Conservation (phyloP, 306 rosid genomes). For the Lathyrus tuberosus region DNA sequence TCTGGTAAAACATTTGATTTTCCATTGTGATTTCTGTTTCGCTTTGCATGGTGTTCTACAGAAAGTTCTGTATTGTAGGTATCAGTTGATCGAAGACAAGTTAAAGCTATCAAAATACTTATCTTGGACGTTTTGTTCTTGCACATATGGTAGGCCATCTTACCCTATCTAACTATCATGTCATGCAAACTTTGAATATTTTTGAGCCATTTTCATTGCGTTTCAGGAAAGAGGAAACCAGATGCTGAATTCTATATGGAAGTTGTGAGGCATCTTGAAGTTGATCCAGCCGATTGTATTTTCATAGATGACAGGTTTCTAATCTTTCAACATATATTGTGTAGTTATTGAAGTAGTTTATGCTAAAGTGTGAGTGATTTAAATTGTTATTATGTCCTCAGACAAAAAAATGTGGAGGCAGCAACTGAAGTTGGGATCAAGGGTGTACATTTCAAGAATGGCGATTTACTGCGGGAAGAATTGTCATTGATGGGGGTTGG, state of each 20-base stretch:
- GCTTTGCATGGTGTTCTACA: constrained; percentile 21
- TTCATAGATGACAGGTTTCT: constrained; percentile 88
- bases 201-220: constrained; percentile 32
- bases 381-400: constrained; percentile 38
- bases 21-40: constrained; percentile 33
- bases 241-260: constrained; percentile 75
- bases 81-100: constrained; percentile 81
- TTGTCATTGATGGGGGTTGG: constrained; percentile 60
- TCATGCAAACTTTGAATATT: constrained; percentile 18
- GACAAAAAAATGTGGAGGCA: constrained; percentile 73
- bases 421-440: constrained; percentile 73
- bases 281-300: constrained; percentile 69
- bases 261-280: constrained; percentile 66
- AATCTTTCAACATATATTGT: constrained; percentile 1
- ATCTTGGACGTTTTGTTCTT: constrained; percentile 96
- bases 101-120: constrained; percentile 72
- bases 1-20: constrained; percentile 58
- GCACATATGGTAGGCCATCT: constrained; percentile 49
- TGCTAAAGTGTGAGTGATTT: constrained; percentile 2
- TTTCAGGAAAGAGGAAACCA: constrained; percentile 95
- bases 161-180: constrained; percentile 9
- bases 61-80: constrained; percentile 58
- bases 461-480: constrained; percentile 55
- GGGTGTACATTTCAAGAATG: constrained; percentile 75
- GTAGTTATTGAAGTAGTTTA: constrained; percentile 4